phyloP scores from a whole-genome alignment of 345 rosid species.

The Ailanthus altissimus region DNA sequence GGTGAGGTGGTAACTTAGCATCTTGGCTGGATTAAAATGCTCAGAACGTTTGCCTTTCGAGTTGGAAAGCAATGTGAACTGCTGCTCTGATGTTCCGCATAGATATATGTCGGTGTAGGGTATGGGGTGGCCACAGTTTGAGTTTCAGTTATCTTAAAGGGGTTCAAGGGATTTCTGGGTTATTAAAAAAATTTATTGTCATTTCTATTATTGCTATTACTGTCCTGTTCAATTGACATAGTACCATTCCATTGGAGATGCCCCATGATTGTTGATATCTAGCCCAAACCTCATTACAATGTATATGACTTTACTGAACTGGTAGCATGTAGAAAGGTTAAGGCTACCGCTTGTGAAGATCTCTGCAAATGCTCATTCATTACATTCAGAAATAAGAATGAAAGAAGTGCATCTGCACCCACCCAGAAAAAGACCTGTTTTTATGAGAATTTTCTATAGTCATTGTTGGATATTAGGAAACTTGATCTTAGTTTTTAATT shows the following conservation, averaged over 20 bases:
- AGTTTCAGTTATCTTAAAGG: too few species aligned
- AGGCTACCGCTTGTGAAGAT: not conserved
- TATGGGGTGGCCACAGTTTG: too few species aligned
- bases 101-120: not conserved
- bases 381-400: not conserved
- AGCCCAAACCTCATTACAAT: not conserved
- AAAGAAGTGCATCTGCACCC: not conserved
- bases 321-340: not conserved
- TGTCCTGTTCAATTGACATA: not conserved
- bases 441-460: not conserved
- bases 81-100: not conserved
- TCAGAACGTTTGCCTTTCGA: not conserved
- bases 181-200: too few species aligned
- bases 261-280: not conserved
- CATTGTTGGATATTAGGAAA: not conserved
- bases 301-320: not conserved
- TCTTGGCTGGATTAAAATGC: not conserved
- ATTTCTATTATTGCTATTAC: too few species aligned
- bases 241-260: not conserved
- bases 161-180: not conserved
- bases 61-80: not conserved
- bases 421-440: not conserved
- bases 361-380: too few species aligned
- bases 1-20: conserved; percentile 39
- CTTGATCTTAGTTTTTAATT: too few species aligned